These are phyloP conservation scores for Gossypium stocksii DNA, from an alignment of 345 rosid genomes.

Conservation along the genomic window DNA sequence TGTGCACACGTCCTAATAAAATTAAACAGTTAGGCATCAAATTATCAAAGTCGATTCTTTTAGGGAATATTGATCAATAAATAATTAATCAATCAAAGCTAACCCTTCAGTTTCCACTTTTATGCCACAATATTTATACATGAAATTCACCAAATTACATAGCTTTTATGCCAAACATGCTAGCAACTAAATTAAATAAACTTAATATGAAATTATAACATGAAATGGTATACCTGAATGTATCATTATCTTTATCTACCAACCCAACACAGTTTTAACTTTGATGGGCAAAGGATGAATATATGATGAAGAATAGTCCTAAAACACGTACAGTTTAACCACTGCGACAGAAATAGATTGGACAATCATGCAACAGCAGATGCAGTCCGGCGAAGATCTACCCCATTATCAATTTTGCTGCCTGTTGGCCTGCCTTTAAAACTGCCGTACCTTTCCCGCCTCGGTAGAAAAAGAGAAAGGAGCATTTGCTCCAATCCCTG, in stretches of 20 bases:
- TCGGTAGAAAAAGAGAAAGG: constrained; percentile 67
- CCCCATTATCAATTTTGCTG: constrained; percentile 49
- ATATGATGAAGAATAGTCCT: neutral
- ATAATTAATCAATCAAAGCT: constrained; percentile 19
- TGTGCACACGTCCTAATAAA: neutral
- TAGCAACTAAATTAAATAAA: constrained; percentile 18
- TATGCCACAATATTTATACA: constrained; percentile 25
- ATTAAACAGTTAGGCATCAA: neutral
- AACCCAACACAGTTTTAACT: constrained; percentile 7
- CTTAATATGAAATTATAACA: constrained; percentile 22
- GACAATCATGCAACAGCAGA: constrained; percentile 60
- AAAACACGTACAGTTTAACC: neutral
- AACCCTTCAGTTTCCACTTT: constrained; percentile 23
- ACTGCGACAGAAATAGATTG: neutral
- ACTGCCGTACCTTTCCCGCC: constrained; percentile 78
- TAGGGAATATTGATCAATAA: constrained; percentile 1
- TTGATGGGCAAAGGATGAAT: constrained; percentile 15
- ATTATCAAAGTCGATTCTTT: neutral
- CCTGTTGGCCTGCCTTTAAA: constrained; percentile 63
- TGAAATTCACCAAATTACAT: constrained; percentile 22
- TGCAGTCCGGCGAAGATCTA: constrained; percentile 71
- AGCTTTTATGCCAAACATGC: constrained; percentile 14
- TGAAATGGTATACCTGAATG: constrained; percentile 36
- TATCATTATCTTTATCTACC: constrained; percentile 29
- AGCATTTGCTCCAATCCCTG: constrained; percentile 83